Conservation (phyloP, 2,329 filamentous ascomycete genomes). For the Chrysoporthe deuterocubensis region DNA sequence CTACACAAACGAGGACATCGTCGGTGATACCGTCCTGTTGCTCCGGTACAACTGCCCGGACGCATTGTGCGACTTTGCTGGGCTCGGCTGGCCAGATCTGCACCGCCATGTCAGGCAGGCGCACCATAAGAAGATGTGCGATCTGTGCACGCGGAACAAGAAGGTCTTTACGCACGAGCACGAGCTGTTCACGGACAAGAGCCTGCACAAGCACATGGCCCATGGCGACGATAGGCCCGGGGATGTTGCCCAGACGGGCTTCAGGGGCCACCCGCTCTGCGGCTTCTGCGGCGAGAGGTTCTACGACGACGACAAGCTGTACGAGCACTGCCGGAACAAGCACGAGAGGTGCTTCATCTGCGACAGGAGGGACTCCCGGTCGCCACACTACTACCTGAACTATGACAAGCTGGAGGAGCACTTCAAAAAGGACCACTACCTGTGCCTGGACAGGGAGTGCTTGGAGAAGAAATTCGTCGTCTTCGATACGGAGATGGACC, state of each 20-base stretch:
- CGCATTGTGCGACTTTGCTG: conserved; percentile 76
- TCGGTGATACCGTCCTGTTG: conserved; percentile 85
- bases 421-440: conserved; percentile 84
- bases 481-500: conserved; percentile 90
- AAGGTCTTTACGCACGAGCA: conserved; percentile 99
- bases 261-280: conserved; percentile 93
- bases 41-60: conserved; percentile 96
- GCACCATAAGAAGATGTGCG: conserved; percentile 89
- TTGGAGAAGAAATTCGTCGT: conserved; percentile 97
- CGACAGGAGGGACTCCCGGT: conserved; percentile 69
- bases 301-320: conserved; percentile 95
- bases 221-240: conserved; percentile 90
- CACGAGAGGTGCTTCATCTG: conserved; percentile 97
- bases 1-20: conserved; percentile 87
- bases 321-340: conserved; percentile 88
- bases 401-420: conserved; percentile 86
- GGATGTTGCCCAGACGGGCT: conserved; percentile 88
- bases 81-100: conserved; percentile 63
- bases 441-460: conserved; percentile 85
- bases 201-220: conserved; percentile 85
- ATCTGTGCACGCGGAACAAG: conserved; percentile 89
- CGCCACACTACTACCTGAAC: conserved; percentile 89
- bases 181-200: conserved; percentile 81
- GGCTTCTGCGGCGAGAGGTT: conserved; percentile 90
- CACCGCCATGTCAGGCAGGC: conserved; percentile 78